These are phyloP conservation scores for Entomortierella parvispora DNA, from an alignment of 192 early-diverging fungal genomes.

Conservation along the genomic window DNA sequence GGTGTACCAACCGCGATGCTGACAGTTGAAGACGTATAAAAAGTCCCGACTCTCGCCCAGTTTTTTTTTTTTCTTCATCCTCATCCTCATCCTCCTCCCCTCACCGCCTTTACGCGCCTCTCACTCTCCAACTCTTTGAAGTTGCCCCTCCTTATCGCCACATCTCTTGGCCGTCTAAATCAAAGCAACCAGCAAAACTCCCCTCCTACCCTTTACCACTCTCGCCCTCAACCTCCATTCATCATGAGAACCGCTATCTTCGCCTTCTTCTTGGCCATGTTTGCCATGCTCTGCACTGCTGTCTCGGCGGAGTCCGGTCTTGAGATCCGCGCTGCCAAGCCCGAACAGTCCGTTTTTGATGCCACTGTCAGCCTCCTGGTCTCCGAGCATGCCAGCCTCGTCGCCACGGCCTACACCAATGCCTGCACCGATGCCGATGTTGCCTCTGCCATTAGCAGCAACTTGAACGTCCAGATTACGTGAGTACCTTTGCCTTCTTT, in stretches of 20 bases:
- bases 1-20: too few species aligned
- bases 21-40: constrained; percentile 6
- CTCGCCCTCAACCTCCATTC: background rate
- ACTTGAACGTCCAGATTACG: constrained; percentile 35
- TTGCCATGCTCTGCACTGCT: constrained; percentile 44
- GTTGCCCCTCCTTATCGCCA: constrained; percentile 9
- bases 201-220: background rate
- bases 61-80: constrained; percentile 11
- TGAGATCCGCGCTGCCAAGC: background rate
- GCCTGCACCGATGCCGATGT: constrained; percentile 45
- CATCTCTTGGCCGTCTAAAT: background rate
- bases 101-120: background rate
- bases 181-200: background rate
- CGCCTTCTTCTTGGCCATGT: constrained; percentile 46
- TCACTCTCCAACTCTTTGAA: background rate
- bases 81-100: background rate
- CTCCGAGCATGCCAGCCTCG: constrained; percentile 29
- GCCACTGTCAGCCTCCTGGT: constrained; percentile 41
- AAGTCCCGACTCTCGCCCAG: background rate
- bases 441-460: constrained; percentile 15
- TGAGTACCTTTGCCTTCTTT: constrained; percentile 10
- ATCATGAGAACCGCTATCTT: constrained; percentile 45
- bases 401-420: constrained; percentile 48
- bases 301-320: background rate
- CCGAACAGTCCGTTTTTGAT: constrained; percentile 31